These are phyloP conservation scores for Chaetoceros tenuissimus DNA, from an alignment of 108 stramenopile species.

Conservation along the genomic window DNA sequence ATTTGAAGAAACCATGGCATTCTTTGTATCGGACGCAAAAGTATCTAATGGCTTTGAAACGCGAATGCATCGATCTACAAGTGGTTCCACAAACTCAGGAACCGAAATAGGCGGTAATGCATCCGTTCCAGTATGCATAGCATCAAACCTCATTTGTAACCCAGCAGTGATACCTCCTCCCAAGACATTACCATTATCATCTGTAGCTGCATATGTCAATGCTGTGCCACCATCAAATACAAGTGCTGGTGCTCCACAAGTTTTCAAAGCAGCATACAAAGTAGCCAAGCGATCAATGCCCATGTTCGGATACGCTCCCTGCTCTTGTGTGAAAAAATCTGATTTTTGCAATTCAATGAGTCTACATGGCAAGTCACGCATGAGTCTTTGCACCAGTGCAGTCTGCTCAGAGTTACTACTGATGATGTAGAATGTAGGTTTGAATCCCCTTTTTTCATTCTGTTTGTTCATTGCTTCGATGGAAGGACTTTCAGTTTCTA, in stretches of 20 bases:
- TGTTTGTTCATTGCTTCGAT: constrained; percentile 8
- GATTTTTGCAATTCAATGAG: constrained; percentile 32
- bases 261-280: constrained; percentile 32
- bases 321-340: constrained; percentile 51
- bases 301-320: constrained; percentile 56
- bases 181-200: constrained; percentile 42
- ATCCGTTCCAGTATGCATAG: constrained; percentile 36
- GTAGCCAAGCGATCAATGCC: constrained; percentile 63
- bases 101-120: constrained; percentile 36
- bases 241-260: constrained; percentile 34
- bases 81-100: constrained; percentile 9
- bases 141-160: constrained; percentile 23
- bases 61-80: constrained; percentile 14
- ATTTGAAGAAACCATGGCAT: constrained; percentile 41
- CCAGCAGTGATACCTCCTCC: constrained; percentile 75
- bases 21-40: constrained; percentile 31
- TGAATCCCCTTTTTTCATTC: constrained; percentile 5
- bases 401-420: constrained; percentile 39
- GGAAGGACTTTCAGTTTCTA: constrained; percentile 11
- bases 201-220: constrained; percentile 56
- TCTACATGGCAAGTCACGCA: constrained; percentile 33
- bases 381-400: constrained; percentile 18
- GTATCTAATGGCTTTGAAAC: constrained; percentile 22
- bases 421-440: constrained; percentile 46
- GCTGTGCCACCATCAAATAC: constrained; percentile 71